Evolutionary conservation across 345 rosid species (phyloP).

Genomic region (Sisymbrium altissimum): DNA sequence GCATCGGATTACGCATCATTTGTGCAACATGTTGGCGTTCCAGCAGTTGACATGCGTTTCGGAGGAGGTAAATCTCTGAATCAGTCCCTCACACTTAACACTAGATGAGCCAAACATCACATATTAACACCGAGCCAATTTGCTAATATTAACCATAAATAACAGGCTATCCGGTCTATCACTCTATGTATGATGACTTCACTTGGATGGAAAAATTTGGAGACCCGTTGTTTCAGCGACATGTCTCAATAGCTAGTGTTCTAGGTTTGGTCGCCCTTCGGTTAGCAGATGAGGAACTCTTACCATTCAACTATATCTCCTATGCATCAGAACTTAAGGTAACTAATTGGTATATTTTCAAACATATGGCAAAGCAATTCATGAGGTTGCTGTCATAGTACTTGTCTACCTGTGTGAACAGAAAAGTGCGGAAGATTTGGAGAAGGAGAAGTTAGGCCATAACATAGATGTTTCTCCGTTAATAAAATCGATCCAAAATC

Average conservation of each 20-base stretch:
- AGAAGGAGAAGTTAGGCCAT: constrained; percentile 40
- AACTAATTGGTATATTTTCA: constrained; percentile 1
- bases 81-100: background rate
- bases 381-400: background rate
- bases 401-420: constrained; percentile 25
- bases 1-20: constrained; percentile 80
- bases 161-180: constrained; percentile 79
- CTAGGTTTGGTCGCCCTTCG: constrained; percentile 74
- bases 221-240: constrained; percentile 68
- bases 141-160: background rate
- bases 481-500: constrained; percentile 54
- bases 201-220: constrained; percentile 83
- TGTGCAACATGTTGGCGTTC: constrained; percentile 75
- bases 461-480: constrained; percentile 45
- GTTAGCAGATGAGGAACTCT: constrained; percentile 70
- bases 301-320: constrained; percentile 64
- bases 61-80: constrained; percentile 51
- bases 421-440: constrained; percentile 53
- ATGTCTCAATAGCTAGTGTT: constrained; percentile 75
- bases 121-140: background rate
- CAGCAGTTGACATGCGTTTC: constrained; percentile 54
- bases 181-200: constrained; percentile 83
- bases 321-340: constrained; percentile 77
- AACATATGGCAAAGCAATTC: background rate
- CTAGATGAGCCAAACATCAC: constrained; percentile 6